These are phyloP conservation scores for Dryas octopetala DNA, from an alignment of 306 rosid species.

Conservation along the genomic window DNA sequence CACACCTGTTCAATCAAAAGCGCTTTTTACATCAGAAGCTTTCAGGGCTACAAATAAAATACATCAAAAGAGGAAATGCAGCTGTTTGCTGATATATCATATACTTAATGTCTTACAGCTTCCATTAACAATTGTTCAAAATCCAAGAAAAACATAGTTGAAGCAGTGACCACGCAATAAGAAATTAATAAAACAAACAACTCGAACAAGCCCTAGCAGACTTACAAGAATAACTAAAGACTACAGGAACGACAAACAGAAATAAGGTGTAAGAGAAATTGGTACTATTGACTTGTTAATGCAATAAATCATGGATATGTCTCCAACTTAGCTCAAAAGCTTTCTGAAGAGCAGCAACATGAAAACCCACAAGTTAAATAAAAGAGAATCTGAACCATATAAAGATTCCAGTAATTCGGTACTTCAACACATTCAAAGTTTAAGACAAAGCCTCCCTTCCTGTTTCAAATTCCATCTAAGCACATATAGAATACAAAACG, in stretches of 20 bases:
- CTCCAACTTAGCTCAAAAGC: neutral
- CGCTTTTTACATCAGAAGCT: slow-evolving; percentile 26
- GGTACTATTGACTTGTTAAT: neutral
- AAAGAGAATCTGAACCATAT: neutral
- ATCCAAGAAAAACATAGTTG: neutral
- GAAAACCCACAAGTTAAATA: neutral
- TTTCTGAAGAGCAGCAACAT: neutral
- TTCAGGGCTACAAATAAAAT: slow-evolving; percentile 18
- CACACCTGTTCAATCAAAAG: slow-evolving; percentile 64
- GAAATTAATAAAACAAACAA: neutral
- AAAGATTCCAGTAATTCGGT: neutral
- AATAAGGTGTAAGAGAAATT: neutral
- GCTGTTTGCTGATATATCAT: neutral
- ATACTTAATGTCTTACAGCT: neutral
- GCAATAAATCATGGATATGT: neutral
- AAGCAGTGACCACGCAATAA: neutral
- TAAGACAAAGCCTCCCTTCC: neutral
- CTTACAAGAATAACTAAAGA: neutral
- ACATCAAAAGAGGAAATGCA: neutral
- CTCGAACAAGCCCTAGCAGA: neutral
- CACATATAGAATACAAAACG: neutral
- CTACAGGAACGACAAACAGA: neutral
- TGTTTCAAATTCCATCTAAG: neutral
- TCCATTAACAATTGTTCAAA: neutral
- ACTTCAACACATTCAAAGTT: neutral